Conservation (phyloP, 192 early-diverging fungal genomes). For the Coemansia sp. region DNA sequence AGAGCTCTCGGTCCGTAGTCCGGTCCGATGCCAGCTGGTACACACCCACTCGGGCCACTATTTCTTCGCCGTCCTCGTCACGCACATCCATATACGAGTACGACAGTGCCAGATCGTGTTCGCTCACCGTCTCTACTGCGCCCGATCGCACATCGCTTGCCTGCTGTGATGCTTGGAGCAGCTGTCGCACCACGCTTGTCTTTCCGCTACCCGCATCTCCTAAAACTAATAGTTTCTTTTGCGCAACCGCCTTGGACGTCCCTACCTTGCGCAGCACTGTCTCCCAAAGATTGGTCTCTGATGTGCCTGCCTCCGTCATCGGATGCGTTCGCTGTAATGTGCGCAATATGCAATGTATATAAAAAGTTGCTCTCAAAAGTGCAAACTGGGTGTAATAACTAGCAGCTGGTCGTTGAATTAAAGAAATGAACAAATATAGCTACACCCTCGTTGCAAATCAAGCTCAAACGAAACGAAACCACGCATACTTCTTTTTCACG, state of each 20-base stretch:
- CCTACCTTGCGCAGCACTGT: constrained; percentile 75
- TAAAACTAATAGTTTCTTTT: constrained; percentile 80
- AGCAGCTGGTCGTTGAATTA: too few relatives aligned
- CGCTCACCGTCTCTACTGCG: constrained; percentile 30
- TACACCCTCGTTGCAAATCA: background rate
- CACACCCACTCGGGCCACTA: constrained; percentile 68
- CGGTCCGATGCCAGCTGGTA: constrained; percentile 77
- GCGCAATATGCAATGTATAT: background rate
- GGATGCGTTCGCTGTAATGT: background rate
- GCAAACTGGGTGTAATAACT: too few relatives aligned
- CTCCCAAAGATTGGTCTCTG: constrained; percentile 69
- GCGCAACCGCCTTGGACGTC: constrained; percentile 70
- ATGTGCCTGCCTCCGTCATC: background rate
- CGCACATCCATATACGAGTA: constrained; percentile 82
- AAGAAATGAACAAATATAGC: too few relatives aligned
- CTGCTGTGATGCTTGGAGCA: constrained; percentile 47
- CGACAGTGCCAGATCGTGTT: constrained; percentile 77
- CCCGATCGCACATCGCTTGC: constrained; percentile 33
- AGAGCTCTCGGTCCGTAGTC: constrained; percentile 64
- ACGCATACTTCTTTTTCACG: background rate
- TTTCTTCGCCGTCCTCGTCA: constrained; percentile 83
- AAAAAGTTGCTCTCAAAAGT: too few relatives aligned
- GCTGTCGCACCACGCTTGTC: constrained; percentile 66
- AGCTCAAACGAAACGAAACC: background rate
- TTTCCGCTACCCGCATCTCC: constrained; percentile 85